These are phyloP conservation scores for Sporothrix phasma DNA, from an alignment of 2,329 filamentous ascomycete genomes.

Conservation along the genomic window DNA sequence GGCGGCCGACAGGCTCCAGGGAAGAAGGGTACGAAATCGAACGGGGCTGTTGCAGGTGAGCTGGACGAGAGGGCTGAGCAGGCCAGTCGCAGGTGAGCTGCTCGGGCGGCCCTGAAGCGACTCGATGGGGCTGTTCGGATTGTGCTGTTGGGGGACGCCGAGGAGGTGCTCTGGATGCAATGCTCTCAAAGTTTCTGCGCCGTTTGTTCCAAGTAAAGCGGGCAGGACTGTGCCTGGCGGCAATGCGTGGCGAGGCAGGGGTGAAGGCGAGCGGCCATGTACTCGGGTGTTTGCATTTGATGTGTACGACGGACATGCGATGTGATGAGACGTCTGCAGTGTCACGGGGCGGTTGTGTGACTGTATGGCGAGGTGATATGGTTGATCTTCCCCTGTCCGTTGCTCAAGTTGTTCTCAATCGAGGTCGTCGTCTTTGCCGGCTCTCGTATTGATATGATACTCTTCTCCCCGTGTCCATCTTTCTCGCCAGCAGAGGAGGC, in stretches of 20 bases:
- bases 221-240: background rate
- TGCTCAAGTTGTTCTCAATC: background rate
- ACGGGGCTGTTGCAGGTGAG: background rate
- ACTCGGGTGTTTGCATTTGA: no score
- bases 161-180: background rate
- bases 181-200: background rate
- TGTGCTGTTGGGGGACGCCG: background rate
- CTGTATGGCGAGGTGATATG: background rate
- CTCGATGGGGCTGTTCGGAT: background rate
- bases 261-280: background rate
- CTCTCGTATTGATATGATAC: background rate
- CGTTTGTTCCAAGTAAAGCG: background rate
- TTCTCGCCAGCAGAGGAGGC: background rate
- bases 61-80: constrained; percentile 10
- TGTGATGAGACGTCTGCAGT: background rate
- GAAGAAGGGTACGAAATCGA: background rate
- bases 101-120: background rate
- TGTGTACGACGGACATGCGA: background rate
- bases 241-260: background rate
- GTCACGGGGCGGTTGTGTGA: background rate
- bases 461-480: background rate
- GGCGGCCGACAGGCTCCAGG: constrained; percentile 1
- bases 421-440: background rate
- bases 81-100: background rate
- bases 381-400: background rate